These are phyloP conservation scores for Lichenothelia convexa DNA, from an alignment of 495 filamentous ascomycete species.

Conservation along the genomic window DNA sequence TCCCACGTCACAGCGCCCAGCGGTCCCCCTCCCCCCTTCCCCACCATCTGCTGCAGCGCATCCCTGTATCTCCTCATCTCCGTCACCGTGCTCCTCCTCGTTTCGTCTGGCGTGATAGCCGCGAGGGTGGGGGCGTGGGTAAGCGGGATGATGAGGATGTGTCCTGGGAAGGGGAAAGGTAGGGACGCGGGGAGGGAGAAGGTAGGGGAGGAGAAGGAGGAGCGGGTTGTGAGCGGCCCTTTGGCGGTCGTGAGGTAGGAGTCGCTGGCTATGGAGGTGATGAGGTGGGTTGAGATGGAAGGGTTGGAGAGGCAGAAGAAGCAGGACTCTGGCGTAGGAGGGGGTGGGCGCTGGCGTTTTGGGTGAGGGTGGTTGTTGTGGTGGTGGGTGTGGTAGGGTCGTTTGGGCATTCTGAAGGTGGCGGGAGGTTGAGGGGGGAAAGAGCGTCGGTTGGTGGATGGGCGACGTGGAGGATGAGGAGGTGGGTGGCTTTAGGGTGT, in stretches of 20 bases:
- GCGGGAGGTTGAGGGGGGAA: too few relatives aligned
- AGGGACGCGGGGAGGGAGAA: too few relatives aligned
- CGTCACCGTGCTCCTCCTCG: conserved; percentile 34
- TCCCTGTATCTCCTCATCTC: conserved; percentile 71
- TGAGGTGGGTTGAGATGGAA: conserved; percentile 66
- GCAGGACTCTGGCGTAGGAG: conserved; percentile 59
- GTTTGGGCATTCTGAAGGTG: too few relatives aligned
- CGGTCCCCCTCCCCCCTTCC: conserved; percentile 18
- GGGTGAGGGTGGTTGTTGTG: too few relatives aligned
- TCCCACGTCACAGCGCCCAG: conserved; percentile 83
- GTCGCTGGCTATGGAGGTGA: conserved; percentile 69
- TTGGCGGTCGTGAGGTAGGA: conserved; percentile 81
- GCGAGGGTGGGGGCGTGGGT: conserved; percentile 52
- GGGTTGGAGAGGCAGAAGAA: conserved; percentile 90
- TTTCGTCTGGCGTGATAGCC: conserved; percentile 37
- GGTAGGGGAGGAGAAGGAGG: conserved; percentile 46
- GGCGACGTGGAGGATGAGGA: too few relatives aligned
- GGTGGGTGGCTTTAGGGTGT: too few relatives aligned
- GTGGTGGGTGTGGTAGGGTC: too few relatives aligned
- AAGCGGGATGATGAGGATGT: conserved; percentile 82
- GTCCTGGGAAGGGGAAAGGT: conserved; percentile 64
- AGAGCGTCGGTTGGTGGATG: too few relatives aligned
- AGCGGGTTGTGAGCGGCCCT: conserved; percentile 56
- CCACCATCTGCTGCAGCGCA: conserved; percentile 52
- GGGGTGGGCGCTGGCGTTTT: conserved; percentile 38